A percentile compares a stretch with the other conserved stretches of the same genome.
phyloP scores from a whole-genome alignment of 2,329 filamentous ascomycete genomes.

The Chalaropsis ovoidea region DNA sequence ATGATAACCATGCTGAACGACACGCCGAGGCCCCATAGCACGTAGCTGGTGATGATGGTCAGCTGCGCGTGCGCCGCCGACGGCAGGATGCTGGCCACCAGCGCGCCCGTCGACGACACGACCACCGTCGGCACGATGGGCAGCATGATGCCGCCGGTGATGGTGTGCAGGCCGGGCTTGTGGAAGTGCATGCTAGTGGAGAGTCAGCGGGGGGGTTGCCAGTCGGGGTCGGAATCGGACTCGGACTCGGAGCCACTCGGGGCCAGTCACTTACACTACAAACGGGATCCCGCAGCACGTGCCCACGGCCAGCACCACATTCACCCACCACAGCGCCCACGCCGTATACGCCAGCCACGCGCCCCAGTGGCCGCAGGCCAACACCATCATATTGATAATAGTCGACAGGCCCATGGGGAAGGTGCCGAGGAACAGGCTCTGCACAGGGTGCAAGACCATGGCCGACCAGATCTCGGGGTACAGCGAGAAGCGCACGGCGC shows the following conservation, averaged over 20 bases:
- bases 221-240: no score
- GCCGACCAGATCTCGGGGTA: constrained; percentile 56
- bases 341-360: constrained; percentile 45
- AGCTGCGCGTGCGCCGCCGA: constrained; percentile 46
- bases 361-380: constrained; percentile 54
- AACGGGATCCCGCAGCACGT: constrained; percentile 48
- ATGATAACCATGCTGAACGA: constrained; percentile 51
- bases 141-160: constrained; percentile 55
- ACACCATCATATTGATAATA: constrained; percentile 55
- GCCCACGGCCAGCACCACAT: constrained; percentile 43
- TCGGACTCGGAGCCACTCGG: no score
- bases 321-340: constrained; percentile 51
- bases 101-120: constrained; percentile 52
- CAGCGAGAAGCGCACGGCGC: constrained; percentile 49
- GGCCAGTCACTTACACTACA: constrained; percentile 39
- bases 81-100: constrained; percentile 51
- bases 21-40: constrained; percentile 57
- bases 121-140: constrained; percentile 59
- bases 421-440: constrained; percentile 59
- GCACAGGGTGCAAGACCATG: constrained; percentile 56
- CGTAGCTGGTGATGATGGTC: constrained; percentile 55
- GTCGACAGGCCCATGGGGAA: constrained; percentile 61
- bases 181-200: constrained; percentile 34
- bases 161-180: constrained; percentile 42
- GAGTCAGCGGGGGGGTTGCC: background rate